Base-by-base conservation (phyloP, 2,329 filamentous ascomycete species). In the Myriosclerotinia curreyana region DNA sequence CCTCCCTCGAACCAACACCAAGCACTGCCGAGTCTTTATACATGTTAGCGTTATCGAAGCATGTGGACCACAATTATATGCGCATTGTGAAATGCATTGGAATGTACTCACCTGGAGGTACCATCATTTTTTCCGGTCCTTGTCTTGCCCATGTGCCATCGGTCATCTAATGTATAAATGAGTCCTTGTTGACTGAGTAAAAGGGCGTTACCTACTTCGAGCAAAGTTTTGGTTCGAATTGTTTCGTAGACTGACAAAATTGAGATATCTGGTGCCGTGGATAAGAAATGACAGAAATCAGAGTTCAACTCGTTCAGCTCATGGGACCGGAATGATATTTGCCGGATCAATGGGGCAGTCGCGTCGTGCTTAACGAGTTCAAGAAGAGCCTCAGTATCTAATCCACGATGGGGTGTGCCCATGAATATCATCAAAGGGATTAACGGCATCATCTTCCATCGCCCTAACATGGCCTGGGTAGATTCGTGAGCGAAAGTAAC, bases 381-480 rank as follows among this genome's bases (percentile, higher is more conserved):
- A 40, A 67, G 49, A 6, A 73, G 49, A 8, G 70, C 67, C 15
- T 61, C 62, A 14, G 64, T 67, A 17, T 73, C 60, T 12, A 72
- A 60, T 15, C 71, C 71, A n/a, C 65, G 58, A 63, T 72, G 69
- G 2, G 71, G 71, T 20, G 67, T 68, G 5, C 67, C 71, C n/a
- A 72, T 64, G 40, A 73, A 72, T n/a, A 73, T 55, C 12, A 72
- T 56, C 14, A 54, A 42, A 20, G 64, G 65, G 9, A 69, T 67
- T 2, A 46, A 53, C 12, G 66, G 60, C 62, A 53, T 44, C 7
- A 65, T 36, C 28, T 62, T 62, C 61, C 61, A 63, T 38, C 61
- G 61, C 34, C 61, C 61, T 36, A 63, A 28, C 53, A 64, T 59
- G 2, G 61, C 53, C 61, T 64, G 15, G 22, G 12, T 5, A 48